A percentile compares a stretch with the other conserved stretches of the same genome.
Conservation (phyloP, 768 basidiomycete genomes). For the Sarcomyxa edulis region DNA sequence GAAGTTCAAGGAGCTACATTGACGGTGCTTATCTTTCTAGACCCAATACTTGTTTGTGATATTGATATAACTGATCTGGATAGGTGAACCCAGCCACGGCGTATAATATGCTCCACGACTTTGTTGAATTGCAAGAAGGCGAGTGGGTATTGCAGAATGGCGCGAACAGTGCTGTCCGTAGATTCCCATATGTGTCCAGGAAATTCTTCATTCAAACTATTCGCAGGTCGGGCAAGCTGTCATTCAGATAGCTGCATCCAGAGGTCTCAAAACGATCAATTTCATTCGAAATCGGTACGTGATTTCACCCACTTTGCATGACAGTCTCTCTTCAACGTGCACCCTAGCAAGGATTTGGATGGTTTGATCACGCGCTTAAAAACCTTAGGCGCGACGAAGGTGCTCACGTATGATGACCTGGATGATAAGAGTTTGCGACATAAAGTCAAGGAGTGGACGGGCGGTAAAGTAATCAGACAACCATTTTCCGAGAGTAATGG, state of each 20-base stretch:
- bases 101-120: conserved; percentile 75
- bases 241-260: conserved; percentile 76
- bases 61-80: neutral
- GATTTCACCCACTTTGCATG: neutral
- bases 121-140: conserved; percentile 54
- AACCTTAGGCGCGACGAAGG: conserved; percentile 67
- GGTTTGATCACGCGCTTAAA: conserved; percentile 45
- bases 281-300: conserved; percentile 68
- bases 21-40: conserved; percentile 39
- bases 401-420: conserved; percentile 75
- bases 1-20: conserved; percentile 72
- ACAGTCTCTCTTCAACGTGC: too few relatives aligned
- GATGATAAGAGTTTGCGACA: conserved; percentile 47
- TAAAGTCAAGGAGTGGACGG: conserved; percentile 59
- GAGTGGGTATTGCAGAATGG: conserved; percentile 88
- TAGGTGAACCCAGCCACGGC: conserved; percentile 85
- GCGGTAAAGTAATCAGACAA: conserved; percentile 45
- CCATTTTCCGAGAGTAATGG: too few relatives aligned
- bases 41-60: neutral
- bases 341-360: conserved; percentile 52
- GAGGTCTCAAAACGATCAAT: conserved; percentile 74
- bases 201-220: conserved; percentile 5
- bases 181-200: conserved; percentile 1
- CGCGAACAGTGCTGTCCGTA: conserved; percentile 72
- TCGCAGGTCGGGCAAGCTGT: conserved; percentile 76